Percentiles rank a stretch among this genome's conserved stretches.
These are phyloP conservation scores for Fusarium buxicola DNA, from an alignment of 2,329 filamentous ascomycete species.

Conservation along the genomic window DNA sequence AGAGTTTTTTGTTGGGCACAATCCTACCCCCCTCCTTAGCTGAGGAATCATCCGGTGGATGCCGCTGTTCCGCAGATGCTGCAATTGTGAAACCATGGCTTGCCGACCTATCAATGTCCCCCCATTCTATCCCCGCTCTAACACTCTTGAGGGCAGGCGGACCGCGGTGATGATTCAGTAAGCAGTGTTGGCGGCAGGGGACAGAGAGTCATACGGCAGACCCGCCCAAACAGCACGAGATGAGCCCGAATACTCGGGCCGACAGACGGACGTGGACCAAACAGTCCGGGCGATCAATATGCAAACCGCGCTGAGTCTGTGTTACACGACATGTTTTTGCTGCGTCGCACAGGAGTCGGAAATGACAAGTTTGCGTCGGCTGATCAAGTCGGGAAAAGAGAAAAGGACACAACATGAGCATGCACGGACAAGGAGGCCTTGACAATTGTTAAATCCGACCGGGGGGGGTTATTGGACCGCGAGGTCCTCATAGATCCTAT, in stretches of 20 bases:
- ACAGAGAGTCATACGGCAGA: no score
- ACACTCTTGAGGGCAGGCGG: constrained; percentile 5
- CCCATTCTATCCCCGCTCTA: background rate
- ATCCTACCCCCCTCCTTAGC: background rate
- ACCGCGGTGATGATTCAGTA: constrained; percentile 3
- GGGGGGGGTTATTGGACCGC: background rate
- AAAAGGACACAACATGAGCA: background rate
- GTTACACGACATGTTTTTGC: constrained; percentile 27
- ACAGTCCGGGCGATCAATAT: background rate
- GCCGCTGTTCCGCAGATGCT: constrained; percentile 17
- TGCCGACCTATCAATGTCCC: constrained; percentile 10
- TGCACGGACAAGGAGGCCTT: background rate
- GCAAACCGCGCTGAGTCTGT: constrained; percentile 12
- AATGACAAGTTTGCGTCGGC: constrained; percentile 16
- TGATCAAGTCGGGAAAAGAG: constrained; percentile 14
- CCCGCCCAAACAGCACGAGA: no score
- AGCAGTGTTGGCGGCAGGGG: background rate
- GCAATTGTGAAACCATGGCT: constrained; percentile 31
- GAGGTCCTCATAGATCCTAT: constrained; percentile 3
- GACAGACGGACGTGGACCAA: constrained; percentile 9
- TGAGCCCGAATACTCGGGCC: constrained; percentile 1
- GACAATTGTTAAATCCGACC: background rate
- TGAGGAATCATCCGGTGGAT: constrained; percentile 17
- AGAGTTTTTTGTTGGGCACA: background rate
- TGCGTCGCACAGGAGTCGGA: constrained; percentile 13